These are phyloP conservation scores for Scedosporium dehoogii DNA, from an alignment of 2,329 filamentous ascomycete genomes.

Conservation along the genomic window DNA sequence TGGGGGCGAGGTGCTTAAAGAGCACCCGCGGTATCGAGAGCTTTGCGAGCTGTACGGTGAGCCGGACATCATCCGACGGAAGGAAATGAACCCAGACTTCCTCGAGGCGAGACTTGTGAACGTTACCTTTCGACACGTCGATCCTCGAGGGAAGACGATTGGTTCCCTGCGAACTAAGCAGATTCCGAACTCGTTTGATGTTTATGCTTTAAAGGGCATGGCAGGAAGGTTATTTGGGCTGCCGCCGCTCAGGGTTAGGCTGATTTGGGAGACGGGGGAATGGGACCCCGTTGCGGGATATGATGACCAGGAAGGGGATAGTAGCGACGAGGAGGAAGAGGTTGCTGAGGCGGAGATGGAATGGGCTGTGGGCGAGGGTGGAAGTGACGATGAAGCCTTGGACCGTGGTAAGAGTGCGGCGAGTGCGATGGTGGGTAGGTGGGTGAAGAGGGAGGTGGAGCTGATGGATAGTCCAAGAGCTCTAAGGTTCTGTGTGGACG, in stretches of 20 bases:
- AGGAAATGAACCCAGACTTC: slow-evolving; percentile 62
- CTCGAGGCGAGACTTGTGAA: slow-evolving; percentile 68
- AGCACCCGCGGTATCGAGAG: slow-evolving; percentile 62
- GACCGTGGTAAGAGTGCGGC: slow-evolving; percentile 10
- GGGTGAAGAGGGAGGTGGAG: slow-evolving; percentile 70
- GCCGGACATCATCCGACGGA: slow-evolving; percentile 50
- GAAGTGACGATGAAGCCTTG: slow-evolving; percentile 11
- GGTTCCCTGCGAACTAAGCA: slow-evolving; percentile 24
- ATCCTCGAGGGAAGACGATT: slow-evolving; percentile 5
- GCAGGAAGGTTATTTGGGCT: slow-evolving; percentile 61
- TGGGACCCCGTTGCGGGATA: slow-evolving; percentile 68
- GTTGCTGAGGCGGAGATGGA: slow-evolving; percentile 23
- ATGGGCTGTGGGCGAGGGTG: slow-evolving; percentile 11
- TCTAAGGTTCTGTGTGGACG: slow-evolving; percentile 76
- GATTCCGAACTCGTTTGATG: slow-evolving; percentile 68
- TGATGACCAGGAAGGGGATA: slow-evolving; percentile 45
- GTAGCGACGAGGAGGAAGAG: slow-evolving; percentile 41
- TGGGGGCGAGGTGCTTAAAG: slow-evolving; percentile 43
- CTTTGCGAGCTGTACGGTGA: slow-evolving; percentile 70
- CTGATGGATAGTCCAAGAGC: slow-evolving; percentile 70
- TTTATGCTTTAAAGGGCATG: slow-evolving; percentile 73
- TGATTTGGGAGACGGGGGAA: slow-evolving; percentile 87
- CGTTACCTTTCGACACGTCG: slow-evolving; percentile 40
- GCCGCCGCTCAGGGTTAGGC: slow-evolving; percentile 50
- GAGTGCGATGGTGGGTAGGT: slow-evolving; percentile 38